These are phyloP conservation scores for Polychytrium aggregatum DNA, from an alignment of 192 early-diverging fungal species.

Conservation along the genomic window DNA sequence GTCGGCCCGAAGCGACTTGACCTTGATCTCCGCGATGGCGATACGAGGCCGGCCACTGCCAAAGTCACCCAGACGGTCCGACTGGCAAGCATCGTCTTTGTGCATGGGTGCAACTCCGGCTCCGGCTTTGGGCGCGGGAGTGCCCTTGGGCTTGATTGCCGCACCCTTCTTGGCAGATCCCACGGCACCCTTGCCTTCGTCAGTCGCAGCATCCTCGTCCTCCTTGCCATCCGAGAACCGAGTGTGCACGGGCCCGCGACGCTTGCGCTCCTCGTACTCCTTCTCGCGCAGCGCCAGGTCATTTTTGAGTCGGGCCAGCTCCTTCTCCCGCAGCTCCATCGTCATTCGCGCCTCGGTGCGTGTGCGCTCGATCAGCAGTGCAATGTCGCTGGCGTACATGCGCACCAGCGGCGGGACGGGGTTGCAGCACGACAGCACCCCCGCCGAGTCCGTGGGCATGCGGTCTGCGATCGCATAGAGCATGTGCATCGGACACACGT, in stretches of 20 bases:
- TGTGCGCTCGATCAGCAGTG: constrained; percentile 23
- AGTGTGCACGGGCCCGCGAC: constrained; percentile 10
- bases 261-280: constrained; percentile 12
- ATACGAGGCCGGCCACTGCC: too few species aligned
- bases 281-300: constrained; percentile 10
- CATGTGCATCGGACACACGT: constrained; percentile 87
- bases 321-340: constrained; percentile 2
- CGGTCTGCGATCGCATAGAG: constrained; percentile 58
- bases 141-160: too few species aligned
- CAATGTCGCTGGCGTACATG: constrained; percentile 68
- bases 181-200: too few species aligned
- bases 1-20: too few species aligned
- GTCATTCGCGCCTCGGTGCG: constrained; percentile 4
- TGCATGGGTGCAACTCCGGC: too few species aligned
- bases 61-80: too few species aligned
- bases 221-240: constrained; percentile 12
- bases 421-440: constrained; percentile 61
- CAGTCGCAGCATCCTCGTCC: constrained; percentile 1
- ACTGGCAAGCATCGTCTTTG: too few species aligned
- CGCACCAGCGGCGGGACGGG: constrained; percentile 78
- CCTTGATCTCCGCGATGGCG: too few species aligned
- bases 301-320: constrained; percentile 7
- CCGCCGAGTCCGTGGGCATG: constrained; percentile 59
- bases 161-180: too few species aligned
- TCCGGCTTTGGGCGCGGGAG: too few species aligned